Evolutionary conservation across 2,329 filamentous ascomycete species (phyloP), one percentile per base, ranked within the genome.

Genomic region (Ustilaginoidea virens): DNA sequence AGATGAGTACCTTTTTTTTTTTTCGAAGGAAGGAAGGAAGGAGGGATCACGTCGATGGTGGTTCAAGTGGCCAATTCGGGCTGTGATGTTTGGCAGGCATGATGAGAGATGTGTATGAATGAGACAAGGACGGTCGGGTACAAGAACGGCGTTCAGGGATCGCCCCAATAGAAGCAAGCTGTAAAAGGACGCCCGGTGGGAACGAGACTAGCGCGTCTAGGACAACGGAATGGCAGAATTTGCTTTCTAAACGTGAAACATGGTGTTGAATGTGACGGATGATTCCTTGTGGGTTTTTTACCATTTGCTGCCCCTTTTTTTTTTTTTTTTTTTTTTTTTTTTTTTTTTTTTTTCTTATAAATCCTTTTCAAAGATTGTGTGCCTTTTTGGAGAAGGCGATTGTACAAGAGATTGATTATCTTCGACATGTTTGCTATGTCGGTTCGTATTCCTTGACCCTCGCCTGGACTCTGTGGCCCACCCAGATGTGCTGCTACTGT

Each of bases 71-170:
- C 36, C 33, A 34, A 22, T 31, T 26, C 17, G 20, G 34, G 37
- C 31, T 32, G 30, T 25, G 33, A 32, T 16, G 33, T 29, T 35
- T 36, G 33, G 41, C 42, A 39, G 47, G 37, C 40, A 42, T 45
- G 40, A 45, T 41, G 39, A 44, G 42, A 44, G 42, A 51, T 47
- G 47, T 41, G 39, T 35, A 36, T 38, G 37, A 35, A n/a, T n/a
- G n/a, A 39, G 46, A 36, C 43, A 52, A 53, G 38, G 33, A 36
- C 39, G 39, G 47, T 51, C 41, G 32, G 49, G 50, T 40, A 44
- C 24, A 39, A 37, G 39, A 36, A 36, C 33, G 43, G 42, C 28
- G 37, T 50, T 43, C 34, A 33, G 36, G 39, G 43, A 44, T 40
- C 33, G 42, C 32, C 36, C 36, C 36, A 38, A 28, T 37, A 41